A percentile compares a stretch with the other conserved stretches of the same genome.
Evolutionary conservation across 805 yeast genomes (phyloP).

Genomic region (Tetrapisispora pingtungensis): DNA sequence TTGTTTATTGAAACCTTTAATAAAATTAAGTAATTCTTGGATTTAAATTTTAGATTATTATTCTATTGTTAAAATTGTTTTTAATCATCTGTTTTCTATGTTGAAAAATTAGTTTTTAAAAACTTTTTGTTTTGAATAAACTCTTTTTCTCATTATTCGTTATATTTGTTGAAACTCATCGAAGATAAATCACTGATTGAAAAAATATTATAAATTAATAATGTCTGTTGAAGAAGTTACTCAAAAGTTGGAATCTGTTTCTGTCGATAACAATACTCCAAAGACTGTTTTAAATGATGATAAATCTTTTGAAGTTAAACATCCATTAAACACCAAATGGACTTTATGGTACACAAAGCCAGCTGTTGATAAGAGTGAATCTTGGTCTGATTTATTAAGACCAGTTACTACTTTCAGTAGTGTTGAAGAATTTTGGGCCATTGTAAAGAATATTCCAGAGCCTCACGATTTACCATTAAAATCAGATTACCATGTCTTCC

Average conservation of each 20-base stretch:
- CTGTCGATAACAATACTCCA: conserved; percentile 16
- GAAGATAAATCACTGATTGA: conserved; percentile 1
- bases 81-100: too few relatives aligned
- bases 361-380: conserved; percentile 61
- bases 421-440: conserved; percentile 99
- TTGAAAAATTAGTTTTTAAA: too few relatives aligned
- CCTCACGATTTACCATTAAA: conserved; percentile 84
- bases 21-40: too few relatives aligned
- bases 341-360: conserved; percentile 98
- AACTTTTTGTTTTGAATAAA: neutral
- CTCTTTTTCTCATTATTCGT: neutral
- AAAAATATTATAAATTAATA: conserved; percentile 5
- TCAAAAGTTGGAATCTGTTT: conserved; percentile 24
- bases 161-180: neutral
- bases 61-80: too few relatives aligned
- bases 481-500: conserved; percentile 92
- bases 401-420: conserved; percentile 85
- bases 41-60: too few relatives aligned
- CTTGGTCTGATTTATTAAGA: conserved; percentile 87
- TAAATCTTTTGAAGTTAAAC: conserved; percentile 35
- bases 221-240: conserved; percentile 31
- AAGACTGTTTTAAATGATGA: conserved; percentile 26
- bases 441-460: conserved; percentile 84
- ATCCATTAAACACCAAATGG: conserved; percentile 87
- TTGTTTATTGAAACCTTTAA: too few relatives aligned